Evolutionary conservation across 2,329 filamentous ascomycete species (phyloP).

Genomic region (Ophiostoma novo-ulmi): DNA sequence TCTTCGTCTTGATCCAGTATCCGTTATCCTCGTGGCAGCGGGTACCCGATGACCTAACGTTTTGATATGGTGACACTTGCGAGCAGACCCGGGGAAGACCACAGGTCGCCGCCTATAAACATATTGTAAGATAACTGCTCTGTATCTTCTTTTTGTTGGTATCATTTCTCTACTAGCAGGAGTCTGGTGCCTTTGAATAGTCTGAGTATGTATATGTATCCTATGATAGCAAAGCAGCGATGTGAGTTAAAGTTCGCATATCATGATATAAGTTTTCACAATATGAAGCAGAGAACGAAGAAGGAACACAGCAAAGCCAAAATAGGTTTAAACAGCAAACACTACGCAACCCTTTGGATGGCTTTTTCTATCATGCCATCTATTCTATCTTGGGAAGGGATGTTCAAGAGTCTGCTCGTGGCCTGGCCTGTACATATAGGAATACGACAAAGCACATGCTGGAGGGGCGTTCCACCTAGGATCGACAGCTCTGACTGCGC

Average conservation of each 20-base stretch:
- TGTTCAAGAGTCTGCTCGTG: not conserved
- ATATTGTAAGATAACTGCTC: too few species aligned
- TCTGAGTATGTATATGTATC: not conserved
- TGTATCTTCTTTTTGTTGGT: too few species aligned
- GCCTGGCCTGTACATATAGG: not conserved
- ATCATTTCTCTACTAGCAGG: too few species aligned
- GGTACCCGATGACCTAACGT: not conserved
- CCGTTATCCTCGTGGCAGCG: slow-evolving; percentile 5
- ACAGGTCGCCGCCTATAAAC: not conserved
- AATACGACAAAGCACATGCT: not conserved
- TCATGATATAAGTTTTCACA: not conserved
- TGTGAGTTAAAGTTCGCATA: not conserved
- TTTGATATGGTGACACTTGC: not conserved
- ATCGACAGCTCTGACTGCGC: not conserved
- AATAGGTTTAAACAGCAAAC: not conserved
- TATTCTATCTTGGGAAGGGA: not conserved
- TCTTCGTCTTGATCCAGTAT: not conserved
- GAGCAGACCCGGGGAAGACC: not conserved
- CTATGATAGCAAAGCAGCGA: not conserved
- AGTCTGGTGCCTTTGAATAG: not conserved
- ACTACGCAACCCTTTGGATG: not conserved
- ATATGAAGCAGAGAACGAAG: not conserved
- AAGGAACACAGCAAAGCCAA: not conserved
- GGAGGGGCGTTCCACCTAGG: slow-evolving; percentile 2
- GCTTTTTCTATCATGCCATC: not conserved